A percentile compares a stretch with the other conserved stretches of the same genome.
Conservation (phyloP, 164 flowering plant genomes). For the Tetrastigma voinierianum region DNA sequence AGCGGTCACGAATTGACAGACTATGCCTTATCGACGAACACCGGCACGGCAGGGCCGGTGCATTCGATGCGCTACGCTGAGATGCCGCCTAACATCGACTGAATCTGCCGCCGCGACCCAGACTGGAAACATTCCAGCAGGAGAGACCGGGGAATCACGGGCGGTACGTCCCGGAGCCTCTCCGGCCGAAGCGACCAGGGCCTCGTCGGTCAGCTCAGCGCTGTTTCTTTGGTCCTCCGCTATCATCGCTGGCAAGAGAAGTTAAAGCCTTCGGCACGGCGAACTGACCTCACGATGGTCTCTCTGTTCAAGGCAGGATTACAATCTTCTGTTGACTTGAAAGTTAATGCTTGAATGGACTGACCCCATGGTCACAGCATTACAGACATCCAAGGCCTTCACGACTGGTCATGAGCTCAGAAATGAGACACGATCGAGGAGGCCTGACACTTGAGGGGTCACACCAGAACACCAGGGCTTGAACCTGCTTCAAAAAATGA, state of each 20-base stretch:
- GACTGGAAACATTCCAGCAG: slow-evolving; percentile 53
- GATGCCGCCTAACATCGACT: slow-evolving; percentile 61
- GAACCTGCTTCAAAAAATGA: slow-evolving; percentile 79
- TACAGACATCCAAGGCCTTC: slow-evolving; percentile 68
- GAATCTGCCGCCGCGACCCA: slow-evolving; percentile 89
- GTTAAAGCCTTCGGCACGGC: slow-evolving; percentile 55
- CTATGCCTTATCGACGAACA: slow-evolving; percentile 63
- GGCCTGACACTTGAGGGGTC: slow-evolving; percentile 55
- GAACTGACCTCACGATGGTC: slow-evolving; percentile 67
- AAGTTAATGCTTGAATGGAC: slow-evolving; percentile 50
- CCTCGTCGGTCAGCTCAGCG: slow-evolving; percentile 42
- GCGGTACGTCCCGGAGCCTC: slow-evolving; percentile 25
- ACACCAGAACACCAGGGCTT: slow-evolving; percentile 56
- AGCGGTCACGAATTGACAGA: slow-evolving; percentile 70
- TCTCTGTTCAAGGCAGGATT: slow-evolving; percentile 40
- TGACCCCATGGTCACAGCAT: slow-evolving; percentile 57
- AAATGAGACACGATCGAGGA: slow-evolving; percentile 64
- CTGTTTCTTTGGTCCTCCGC: slow-evolving; percentile 41
- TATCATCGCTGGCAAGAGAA: slow-evolving; percentile 34
- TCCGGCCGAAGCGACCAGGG: slow-evolving; percentile 67
- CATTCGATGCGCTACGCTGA: slow-evolving; percentile 60
- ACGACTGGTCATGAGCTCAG: slow-evolving; percentile 63
- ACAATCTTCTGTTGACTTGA: slow-evolving; percentile 54
- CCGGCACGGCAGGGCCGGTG: slow-evolving; percentile 46
- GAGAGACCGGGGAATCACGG: slow-evolving; percentile 28